A percentile compares a stretch with the other conserved stretches of the same genome.
phyloP scores from a whole-genome alignment of 73 alveolate species.

The Blepharisma japonicum region DNA sequence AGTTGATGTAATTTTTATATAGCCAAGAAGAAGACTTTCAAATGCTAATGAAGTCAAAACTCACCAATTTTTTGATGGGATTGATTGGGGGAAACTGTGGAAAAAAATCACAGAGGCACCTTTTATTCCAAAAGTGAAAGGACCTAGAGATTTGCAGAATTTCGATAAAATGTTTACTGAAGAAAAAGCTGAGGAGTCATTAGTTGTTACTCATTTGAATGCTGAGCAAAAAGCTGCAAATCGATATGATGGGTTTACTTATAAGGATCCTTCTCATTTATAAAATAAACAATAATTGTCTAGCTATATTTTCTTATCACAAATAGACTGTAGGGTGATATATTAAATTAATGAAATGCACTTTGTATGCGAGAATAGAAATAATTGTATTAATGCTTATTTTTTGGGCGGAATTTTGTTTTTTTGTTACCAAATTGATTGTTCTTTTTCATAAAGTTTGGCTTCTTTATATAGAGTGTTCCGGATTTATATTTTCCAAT shows the following conservation, averaged over 20 bases:
- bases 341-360: too few relatives aligned
- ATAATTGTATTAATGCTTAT: too few relatives aligned
- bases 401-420: too few relatives aligned
- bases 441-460: too few relatives aligned
- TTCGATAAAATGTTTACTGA: constrained; percentile 20
- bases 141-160: constrained; percentile 40
- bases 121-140: constrained; percentile 40
- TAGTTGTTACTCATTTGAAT: background rate
- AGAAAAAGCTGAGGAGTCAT: background rate
- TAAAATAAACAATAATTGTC: too few relatives aligned
- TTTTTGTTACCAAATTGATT: too few relatives aligned
- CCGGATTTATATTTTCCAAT: constrained; percentile 19
- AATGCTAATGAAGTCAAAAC: constrained; percentile 69
- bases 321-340: too few relatives aligned
- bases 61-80: constrained; percentile 87
- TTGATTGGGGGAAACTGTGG: constrained; percentile 89
- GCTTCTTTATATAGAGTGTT: constrained; percentile 4
- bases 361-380: too few relatives aligned
- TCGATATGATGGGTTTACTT: too few relatives aligned
- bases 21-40: background rate
- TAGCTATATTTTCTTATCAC: too few relatives aligned
- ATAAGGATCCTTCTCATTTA: too few relatives aligned
- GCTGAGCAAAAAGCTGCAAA: too few relatives aligned
- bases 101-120: constrained; percentile 85
- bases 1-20: background rate